Conservation (phyloP, 257 asterid genomes). For the Gardenia jasminoides region DNA sequence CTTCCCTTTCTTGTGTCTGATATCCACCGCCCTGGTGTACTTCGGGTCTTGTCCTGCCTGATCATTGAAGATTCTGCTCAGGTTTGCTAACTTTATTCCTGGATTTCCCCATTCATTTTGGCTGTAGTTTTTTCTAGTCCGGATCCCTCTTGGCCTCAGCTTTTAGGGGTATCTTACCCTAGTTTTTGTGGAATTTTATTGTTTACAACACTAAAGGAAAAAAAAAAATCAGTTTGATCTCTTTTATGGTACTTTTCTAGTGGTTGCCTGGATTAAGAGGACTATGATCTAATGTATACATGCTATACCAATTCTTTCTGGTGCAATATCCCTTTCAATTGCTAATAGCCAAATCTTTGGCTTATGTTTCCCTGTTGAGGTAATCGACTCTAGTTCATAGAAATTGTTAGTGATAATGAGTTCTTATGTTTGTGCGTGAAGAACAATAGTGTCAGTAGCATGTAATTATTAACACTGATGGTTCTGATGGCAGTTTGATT, state of each 20-base stretch:
- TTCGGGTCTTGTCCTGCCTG: slow-evolving; percentile 85
- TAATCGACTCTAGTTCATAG: background rate
- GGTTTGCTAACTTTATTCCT: slow-evolving; percentile 37
- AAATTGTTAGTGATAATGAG: background rate
- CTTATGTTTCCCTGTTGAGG: background rate
- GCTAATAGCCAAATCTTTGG: background rate
- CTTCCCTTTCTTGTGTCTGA: slow-evolving; percentile 93
- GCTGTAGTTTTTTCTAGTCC: background rate
- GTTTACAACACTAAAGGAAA: background rate
- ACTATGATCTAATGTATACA: background rate
- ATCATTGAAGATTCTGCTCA: slow-evolving; percentile 85
- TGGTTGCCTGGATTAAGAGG: background rate
- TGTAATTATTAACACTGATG: background rate
- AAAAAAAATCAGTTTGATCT: background rate
- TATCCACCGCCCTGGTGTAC: slow-evolving; percentile 83
- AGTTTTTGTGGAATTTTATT: background rate
- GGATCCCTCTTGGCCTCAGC: background rate
- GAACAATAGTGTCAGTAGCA: background rate
- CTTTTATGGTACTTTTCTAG: background rate
- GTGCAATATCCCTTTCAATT: background rate
- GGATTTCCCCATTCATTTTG: background rate
- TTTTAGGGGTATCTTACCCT: background rate
- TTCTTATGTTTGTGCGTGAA: background rate
- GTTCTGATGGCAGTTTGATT: background rate
- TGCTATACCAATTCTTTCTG: background rate